phyloP scores from a whole-genome alignment of 2,329 filamentous ascomycete species.

The Sarocladium strictum region DNA sequence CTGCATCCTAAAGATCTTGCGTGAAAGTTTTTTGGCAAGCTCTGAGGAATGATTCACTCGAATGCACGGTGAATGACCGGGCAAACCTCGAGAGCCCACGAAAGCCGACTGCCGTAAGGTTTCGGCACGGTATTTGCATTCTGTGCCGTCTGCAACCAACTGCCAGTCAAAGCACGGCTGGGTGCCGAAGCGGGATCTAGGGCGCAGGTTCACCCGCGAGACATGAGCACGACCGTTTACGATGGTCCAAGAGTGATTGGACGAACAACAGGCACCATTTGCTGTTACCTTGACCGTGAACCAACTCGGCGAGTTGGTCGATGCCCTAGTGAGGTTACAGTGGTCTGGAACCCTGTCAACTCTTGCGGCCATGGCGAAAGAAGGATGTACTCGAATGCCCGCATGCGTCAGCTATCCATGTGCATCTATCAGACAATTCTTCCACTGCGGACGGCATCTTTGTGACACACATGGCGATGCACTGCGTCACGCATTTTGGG shows the following conservation, averaged over 20 bases:
- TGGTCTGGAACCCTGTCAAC: neutral
- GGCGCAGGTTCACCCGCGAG: neutral
- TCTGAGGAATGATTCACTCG: no score
- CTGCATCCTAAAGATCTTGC: no score
- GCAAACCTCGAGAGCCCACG: neutral
- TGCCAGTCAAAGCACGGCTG: neutral
- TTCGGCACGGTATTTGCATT: neutral
- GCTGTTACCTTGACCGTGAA: no score
- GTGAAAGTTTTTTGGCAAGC: no score
- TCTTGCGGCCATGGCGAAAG: no score
- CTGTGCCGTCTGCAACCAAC: neutral
- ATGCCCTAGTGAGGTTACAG: neutral
- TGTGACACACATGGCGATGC: no score
- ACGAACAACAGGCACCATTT: neutral
- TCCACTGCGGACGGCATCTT: no score
- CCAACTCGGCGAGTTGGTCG: neutral
- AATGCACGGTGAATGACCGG: neutral
- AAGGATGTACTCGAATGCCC: no score
- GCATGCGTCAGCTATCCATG: no score
- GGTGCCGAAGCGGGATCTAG: slow-evolving; percentile 3
- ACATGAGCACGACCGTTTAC: neutral
- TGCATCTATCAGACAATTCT: no score
- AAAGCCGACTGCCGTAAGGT: neutral
- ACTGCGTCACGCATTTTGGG: no score
- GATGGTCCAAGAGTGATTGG: no score